Evolutionary conservation across 2,329 filamentous ascomycete genomes (phyloP).

Genomic region (Madurella fahalii): DNA sequence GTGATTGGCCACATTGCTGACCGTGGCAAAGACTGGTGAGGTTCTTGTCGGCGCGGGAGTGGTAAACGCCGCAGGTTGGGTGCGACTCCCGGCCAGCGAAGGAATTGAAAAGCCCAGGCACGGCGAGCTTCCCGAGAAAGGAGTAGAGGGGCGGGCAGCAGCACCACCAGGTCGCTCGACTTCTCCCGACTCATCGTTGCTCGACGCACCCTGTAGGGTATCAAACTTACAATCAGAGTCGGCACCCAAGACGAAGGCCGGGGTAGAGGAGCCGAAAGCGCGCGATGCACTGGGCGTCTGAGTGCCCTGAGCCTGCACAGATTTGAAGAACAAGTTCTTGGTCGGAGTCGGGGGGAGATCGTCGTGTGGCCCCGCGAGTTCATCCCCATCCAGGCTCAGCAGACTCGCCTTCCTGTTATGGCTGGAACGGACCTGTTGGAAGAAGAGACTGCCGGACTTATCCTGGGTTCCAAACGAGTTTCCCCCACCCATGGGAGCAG

Average conservation of each 20-base stretch:
- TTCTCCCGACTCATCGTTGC: constrained; percentile 8
- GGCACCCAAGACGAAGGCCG: constrained; percentile 15
- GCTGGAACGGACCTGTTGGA: constrained; percentile 52
- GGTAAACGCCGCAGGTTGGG: constrained; percentile 27
- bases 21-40: constrained; percentile 22
- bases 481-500: constrained; percentile 42
- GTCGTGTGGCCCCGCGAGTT: constrained; percentile 44
- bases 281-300: constrained; percentile 18
- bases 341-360: constrained; percentile 94
- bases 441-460: constrained; percentile 65
- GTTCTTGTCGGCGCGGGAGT: constrained; percentile 34
- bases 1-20: constrained; percentile 32
- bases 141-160: constrained; percentile 16
- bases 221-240: constrained; percentile 11
- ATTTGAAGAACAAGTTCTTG: constrained; percentile 57
- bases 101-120: constrained; percentile 17
- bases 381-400: constrained; percentile 75
- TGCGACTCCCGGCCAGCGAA: constrained; percentile 13
- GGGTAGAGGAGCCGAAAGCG: constrained; percentile 16
- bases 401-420: constrained; percentile 62
- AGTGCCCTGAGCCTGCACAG: constrained; percentile 20
- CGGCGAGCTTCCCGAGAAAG: constrained; percentile 14
- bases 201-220: constrained; percentile 4
- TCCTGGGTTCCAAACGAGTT: constrained; percentile 51
- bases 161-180: constrained; percentile 21